Evolutionary conservation across 441 rosid genomes (phyloP), one percentile per base, ranked within the genome.

Genomic region (Populus trichocarpa): DNA sequence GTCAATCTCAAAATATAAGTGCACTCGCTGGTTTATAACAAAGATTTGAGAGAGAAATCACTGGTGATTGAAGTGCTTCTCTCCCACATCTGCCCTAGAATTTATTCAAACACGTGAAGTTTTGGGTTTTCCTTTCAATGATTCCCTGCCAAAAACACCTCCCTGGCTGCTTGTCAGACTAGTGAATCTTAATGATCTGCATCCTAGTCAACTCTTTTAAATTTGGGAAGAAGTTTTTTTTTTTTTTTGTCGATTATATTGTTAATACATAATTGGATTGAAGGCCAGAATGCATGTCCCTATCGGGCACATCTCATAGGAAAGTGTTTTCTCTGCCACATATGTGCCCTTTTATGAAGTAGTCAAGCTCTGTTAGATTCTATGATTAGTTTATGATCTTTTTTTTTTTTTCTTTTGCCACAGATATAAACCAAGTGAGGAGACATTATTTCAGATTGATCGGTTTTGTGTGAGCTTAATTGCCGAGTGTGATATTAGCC

Each of bases 341-440:
- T 38, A 23, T 40, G 20, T 53, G 53, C 61, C 18, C 53, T 35
- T 67, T 50, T 63, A 70, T 72, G 61, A 59, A 25, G 72, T 57
- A 16, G 33, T 8, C 20, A 18, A 26, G 38, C 30, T 73, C 69
- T 78, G 70, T 10, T 72, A 42, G 63, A 65, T 46, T 69, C 67
- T 68, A 33, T 64, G 40, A 81, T 66, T 75, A 79, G 64, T 75
- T 78, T 65, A 80, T 70, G 76, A 59, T 72, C 75, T 71, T 73
- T 76, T 67, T 74, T 76, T 67, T 74, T 74, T 53, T 26, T 79
- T 71, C 77, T 59, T 72, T 81, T 83, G 59, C 76, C 87, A 86
- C 92, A 97, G 99, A 85, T 97, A 92, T 88, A 95, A 89, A 85
- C 99, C 99, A 70, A 85, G 93, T 12, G 99, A 97, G 87, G 99